phyloP scores from a whole-genome alignment of 495 filamentous ascomycete genomes.

The Podospora australis region DNA sequence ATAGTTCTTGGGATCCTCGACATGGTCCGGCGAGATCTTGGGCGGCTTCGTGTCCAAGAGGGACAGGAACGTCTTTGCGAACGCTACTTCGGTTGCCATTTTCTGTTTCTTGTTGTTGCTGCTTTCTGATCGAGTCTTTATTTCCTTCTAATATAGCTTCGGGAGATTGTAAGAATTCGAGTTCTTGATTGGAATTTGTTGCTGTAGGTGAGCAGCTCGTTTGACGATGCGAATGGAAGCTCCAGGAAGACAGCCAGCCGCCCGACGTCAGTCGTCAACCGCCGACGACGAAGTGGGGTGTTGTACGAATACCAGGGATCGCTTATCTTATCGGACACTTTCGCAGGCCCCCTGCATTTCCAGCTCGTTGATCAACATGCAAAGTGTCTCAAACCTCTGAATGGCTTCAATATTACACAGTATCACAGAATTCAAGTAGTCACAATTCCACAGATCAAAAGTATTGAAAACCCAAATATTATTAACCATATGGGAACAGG shows the following conservation, averaged over 20 bases:
- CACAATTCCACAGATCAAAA: not conserved
- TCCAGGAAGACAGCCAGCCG: too few relatives aligned
- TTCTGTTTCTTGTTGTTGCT: not conserved
- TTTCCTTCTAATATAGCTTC: too few relatives aligned
- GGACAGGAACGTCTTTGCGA: conserved; percentile 76
- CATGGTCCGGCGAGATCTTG: conserved; percentile 76
- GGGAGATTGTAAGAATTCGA: too few relatives aligned
- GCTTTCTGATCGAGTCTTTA: too few relatives aligned
- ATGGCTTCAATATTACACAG: too few relatives aligned
- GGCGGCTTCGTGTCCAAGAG: conserved; percentile 67
- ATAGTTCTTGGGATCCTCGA: conserved; percentile 72
- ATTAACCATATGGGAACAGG: not conserved
- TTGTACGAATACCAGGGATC: too few relatives aligned
- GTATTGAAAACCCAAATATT: not conserved
- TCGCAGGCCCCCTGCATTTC: too few relatives aligned
- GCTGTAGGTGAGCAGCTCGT: too few relatives aligned
- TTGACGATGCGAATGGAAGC: not conserved
- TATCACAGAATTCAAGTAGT: too few relatives aligned
- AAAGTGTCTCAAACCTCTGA: too few relatives aligned
- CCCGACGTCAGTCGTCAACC: not conserved
- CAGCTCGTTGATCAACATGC: too few relatives aligned
- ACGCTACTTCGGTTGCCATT: conserved; percentile 62
- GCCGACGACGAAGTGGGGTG: not conserved
- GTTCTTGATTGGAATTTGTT: too few relatives aligned
- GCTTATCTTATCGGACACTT: not conserved